Base-by-base conservation (phyloP, 257 asterid genomes). In the Salvia rosmarinus region DNA sequence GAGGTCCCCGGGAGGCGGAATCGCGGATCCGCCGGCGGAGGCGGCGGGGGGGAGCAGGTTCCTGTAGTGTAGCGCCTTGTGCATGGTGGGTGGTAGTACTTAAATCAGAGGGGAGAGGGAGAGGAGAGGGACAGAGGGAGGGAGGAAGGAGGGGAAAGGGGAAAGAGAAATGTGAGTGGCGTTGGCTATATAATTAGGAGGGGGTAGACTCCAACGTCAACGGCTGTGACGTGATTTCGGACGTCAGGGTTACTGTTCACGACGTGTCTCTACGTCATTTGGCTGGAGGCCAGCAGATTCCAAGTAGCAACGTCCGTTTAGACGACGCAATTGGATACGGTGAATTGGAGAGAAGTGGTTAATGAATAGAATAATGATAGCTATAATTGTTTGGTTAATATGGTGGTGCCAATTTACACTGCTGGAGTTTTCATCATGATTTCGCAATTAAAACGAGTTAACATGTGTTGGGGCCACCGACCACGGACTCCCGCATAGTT, bases 51-150 rank as follows among this genome's bases (percentile, higher is more conserved):
- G 20, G 79, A 64, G 84, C 79, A 82, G 63, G 19, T 60, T 69
- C 57, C 74, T 67, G 21, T 82, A 64, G 2, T 81, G 81, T 12
- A 79, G 58, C 23, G 87, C 83, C 72, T 77, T 76, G 9, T 88
- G 94, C 97, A 90, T 90, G 77, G 67, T 76, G 71, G 8, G 54
- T 0, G 23, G 11, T 54, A 0, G 51, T 50, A n/a, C n/a, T 50
- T 50, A 17, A 50, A 16, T 12, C 3, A 5, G 34, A 39, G 58
- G 23, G 49, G 12, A 49, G 20, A 44, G n/a, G 30, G 19, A 43
- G n/a, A 37, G 21, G 37, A 12, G 52, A 13, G 74, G n/a, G 63
- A 9, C 64, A 37, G 49, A n/a, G n/a, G n/a, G n/a, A n/a, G n/a
- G n/a, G n/a, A n/a, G n/a, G n/a, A n/a, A n/a, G n/a, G 49, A n/a